Conservation (phyloP, 2,329 filamentous ascomycete genomes). For the Hymenoscyphus salicellus region DNA sequence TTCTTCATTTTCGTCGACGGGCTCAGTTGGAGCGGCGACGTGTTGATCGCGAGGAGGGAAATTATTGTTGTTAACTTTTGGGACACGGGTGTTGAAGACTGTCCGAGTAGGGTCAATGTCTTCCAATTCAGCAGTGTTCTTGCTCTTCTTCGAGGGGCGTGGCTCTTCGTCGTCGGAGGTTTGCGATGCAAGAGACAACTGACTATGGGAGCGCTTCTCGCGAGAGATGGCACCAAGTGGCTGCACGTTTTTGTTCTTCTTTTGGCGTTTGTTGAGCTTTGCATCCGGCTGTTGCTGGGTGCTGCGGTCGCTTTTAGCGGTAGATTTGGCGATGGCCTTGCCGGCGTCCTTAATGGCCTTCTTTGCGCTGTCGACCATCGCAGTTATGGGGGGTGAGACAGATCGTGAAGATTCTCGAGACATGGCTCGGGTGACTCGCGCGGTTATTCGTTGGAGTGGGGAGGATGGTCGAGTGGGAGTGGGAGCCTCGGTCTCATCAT, state of each 20-base stretch:
- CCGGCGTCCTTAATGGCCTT: background rate
- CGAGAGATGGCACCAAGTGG: background rate
- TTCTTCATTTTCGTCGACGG: background rate
- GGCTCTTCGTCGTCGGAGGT: background rate
- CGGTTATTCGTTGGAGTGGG: background rate
- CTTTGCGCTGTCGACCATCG: background rate
- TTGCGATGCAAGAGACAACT: background rate
- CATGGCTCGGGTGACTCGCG: background rate
- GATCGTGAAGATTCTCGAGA: background rate
- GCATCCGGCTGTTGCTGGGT: background rate
- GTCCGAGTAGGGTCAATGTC: background rate
- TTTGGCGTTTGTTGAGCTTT: background rate
- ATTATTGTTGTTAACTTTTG: background rate
- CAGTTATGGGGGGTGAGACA: background rate
- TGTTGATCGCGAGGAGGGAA: background rate
- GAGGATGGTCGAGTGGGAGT: background rate
- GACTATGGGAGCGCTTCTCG: background rate
- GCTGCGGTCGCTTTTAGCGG: background rate
- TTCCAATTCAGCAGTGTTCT: background rate
- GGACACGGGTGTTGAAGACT: background rate
- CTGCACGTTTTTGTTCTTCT: background rate
- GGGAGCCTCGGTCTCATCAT: background rate
- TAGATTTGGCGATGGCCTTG: background rate
- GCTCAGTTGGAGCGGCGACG: background rate
- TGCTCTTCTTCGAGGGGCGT: background rate